A percentile compares a stretch with the other conserved stretches of the same genome.
These are phyloP conservation scores for Phtheirospermum japonicum DNA, from an alignment of 257 asterid species.

Conservation along the genomic window DNA sequence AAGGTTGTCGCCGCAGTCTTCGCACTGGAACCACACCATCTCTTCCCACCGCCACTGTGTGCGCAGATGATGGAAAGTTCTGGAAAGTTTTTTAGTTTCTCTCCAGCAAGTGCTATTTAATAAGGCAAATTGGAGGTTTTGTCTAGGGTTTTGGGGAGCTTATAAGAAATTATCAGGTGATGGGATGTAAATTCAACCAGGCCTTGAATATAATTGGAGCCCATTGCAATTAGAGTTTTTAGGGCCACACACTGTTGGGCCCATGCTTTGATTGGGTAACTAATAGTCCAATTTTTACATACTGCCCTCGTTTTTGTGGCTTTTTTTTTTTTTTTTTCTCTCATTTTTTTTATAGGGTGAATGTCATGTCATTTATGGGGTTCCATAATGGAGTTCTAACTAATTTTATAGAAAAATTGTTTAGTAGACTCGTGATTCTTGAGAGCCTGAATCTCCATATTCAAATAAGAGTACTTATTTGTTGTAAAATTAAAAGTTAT, in stretches of 20 bases:
- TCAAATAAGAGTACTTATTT: too few species aligned
- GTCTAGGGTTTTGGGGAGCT: constrained; percentile 33
- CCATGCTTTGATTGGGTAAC: too few species aligned
- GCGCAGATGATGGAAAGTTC: constrained; percentile 20
- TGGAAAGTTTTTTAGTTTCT: constrained; percentile 4
- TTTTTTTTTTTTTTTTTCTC: too few species aligned
- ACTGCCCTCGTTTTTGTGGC: too few species aligned
- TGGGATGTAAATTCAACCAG: background rate
- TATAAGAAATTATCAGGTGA: background rate
- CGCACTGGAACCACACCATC: constrained; percentile 99
- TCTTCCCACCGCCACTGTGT: constrained; percentile 27
- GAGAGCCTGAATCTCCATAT: too few species aligned
- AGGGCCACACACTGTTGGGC: background rate
- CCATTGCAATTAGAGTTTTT: background rate
- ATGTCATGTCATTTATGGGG: too few species aligned
- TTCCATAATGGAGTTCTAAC: too few species aligned
- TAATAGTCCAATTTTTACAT: too few species aligned
- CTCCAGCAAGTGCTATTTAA: background rate
- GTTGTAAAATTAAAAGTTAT: too few species aligned
- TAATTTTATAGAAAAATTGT: too few species aligned
- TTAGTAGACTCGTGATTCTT: too few species aligned
- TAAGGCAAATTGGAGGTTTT: constrained; percentile 17
- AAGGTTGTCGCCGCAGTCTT: constrained; percentile 91
- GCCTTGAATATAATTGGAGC: constrained; percentile 9
- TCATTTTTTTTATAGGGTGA: too few species aligned